Base-by-base conservation (phyloP, 164 flowering plant genomes). In the Dillenia turbinata region DNA sequence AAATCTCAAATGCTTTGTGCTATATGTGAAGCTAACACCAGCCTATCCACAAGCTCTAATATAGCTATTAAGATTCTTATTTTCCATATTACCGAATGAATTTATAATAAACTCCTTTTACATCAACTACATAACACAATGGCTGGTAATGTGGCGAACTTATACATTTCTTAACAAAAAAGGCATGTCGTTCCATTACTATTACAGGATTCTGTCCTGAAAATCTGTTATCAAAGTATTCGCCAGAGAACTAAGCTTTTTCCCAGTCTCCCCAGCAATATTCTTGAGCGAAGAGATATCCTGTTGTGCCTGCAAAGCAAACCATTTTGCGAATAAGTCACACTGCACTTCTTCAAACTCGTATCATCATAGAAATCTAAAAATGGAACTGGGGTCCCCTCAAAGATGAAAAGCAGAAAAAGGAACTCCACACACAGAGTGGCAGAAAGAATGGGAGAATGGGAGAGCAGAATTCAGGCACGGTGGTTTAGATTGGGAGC, bases 261-360 rank as follows among this genome's bases (percentile, higher is more conserved):
- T 95, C 66, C 97, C 94, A 0, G 99, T 92, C 75, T 92, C 97
- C 52, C 96, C 99, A 0, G 99, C 99, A n/a, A 92, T 89, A 69
- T 81, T 86, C 75, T 86, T 92, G 5, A 95, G 80, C 44, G 92
- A 84, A 33, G 96, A 85, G 22, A 92, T 73, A 71, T 95, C 99
- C 60, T 89, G 96, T 47, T 90, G 87, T 56, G 99, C 97, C 97
- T 92, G 81, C 40, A 60, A 52, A 49, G 22, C 45, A 17, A 47
- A 26, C 44, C 40, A 33, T 33, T 33, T 33, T 33, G 40, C 7
- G 5, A 7, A 33, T 5, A 33, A 33, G 40, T 33, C 40, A 33
- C 40, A 33, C 33, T 26, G 33, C 40, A 33, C 40, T 33, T 33
- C 40, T 33, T 33, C 40, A 33, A 33, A 33, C 40, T 4, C 40